phyloP scores from a whole-genome alignment of 208 protist species.

The Leishmania martiniquensis region DNA sequence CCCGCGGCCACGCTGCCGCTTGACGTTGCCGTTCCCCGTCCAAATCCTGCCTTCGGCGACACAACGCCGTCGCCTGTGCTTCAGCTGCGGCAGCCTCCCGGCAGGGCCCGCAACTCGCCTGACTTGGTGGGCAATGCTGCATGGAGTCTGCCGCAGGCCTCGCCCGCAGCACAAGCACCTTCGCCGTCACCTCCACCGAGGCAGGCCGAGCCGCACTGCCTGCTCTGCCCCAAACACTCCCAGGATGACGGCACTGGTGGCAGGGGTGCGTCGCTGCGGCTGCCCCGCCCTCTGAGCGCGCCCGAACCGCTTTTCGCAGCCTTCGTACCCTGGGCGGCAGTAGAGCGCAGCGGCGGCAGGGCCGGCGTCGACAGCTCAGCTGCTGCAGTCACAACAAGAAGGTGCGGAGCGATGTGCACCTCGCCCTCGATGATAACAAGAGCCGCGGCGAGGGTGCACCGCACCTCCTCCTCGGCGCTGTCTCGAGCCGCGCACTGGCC shows the following conservation, averaged over 20 bases:
- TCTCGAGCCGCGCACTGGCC: background rate
- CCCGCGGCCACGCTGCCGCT: background rate
- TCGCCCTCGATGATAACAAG: background rate
- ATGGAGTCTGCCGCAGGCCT: background rate
- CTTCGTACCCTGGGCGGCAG: background rate
- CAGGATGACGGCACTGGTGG: background rate
- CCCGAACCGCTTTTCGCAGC: background rate
- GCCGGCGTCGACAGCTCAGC: background rate
- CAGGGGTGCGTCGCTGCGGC: background rate
- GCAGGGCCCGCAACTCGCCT: background rate
- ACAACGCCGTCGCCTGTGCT: background rate
- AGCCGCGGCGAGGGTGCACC: background rate
- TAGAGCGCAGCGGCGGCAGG: background rate
- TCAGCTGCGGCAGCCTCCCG: background rate
- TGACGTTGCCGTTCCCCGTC: background rate
- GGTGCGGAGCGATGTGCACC: background rate
- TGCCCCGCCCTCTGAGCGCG: no score
- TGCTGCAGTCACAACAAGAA: background rate
- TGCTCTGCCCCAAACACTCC: background rate
- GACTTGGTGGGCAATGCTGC: background rate
- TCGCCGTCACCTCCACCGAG: background rate
- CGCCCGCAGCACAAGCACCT: background rate
- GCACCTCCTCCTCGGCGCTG: background rate
- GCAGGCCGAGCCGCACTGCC: background rate
- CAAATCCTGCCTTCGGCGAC: slow-evolving; percentile 1